phyloP scores from a whole-genome alignment of 2,329 filamentous ascomycete species.

The Fusarium aywerte region DNA sequence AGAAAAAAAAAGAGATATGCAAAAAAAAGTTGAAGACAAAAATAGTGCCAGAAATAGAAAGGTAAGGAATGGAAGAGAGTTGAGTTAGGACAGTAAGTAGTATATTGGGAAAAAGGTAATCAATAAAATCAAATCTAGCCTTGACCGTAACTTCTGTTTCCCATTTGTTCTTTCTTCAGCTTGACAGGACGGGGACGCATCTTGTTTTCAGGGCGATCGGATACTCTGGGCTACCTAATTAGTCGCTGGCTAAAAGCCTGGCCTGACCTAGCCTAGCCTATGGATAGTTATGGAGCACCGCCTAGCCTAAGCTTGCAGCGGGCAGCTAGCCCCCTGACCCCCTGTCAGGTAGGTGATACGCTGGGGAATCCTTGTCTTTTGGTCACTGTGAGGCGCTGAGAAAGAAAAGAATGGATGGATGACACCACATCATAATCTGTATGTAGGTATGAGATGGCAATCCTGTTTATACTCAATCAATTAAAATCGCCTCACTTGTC shows the following conservation, averaged over 20 bases:
- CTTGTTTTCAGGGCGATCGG: slow-evolving; percentile 30
- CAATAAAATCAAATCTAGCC: neutral
- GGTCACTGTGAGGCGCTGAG: slow-evolving; percentile 31
- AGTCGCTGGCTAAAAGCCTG: neutral
- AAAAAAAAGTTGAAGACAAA: slow-evolving; percentile 14
- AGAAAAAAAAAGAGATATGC: slow-evolving; percentile 2
- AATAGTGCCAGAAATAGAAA: slow-evolving; percentile 7
- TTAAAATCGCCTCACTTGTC: slow-evolving; percentile 3
- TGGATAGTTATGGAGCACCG: too few relatives aligned
- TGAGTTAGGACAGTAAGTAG: neutral
- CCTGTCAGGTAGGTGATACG: neutral
- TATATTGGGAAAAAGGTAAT: slow-evolving; percentile 27
- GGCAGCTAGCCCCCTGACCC: neutral
- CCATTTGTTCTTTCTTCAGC: neutral
- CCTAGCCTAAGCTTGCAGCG: neutral
- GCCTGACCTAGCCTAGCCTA: too few relatives aligned
- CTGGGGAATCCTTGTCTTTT: slow-evolving; percentile 47
- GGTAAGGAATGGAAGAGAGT: neutral
- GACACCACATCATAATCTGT: slow-evolving; percentile 37
- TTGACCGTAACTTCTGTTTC: too few relatives aligned
- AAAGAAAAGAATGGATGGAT: slow-evolving; percentile 6
- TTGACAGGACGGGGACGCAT: too few relatives aligned
- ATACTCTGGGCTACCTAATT: slow-evolving; percentile 8
- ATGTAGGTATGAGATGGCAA: slow-evolving; percentile 10
- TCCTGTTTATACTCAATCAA: neutral